Conservation (phyloP, 2,329 filamentous ascomycete species). For the Trichophyton equinum region DNA sequence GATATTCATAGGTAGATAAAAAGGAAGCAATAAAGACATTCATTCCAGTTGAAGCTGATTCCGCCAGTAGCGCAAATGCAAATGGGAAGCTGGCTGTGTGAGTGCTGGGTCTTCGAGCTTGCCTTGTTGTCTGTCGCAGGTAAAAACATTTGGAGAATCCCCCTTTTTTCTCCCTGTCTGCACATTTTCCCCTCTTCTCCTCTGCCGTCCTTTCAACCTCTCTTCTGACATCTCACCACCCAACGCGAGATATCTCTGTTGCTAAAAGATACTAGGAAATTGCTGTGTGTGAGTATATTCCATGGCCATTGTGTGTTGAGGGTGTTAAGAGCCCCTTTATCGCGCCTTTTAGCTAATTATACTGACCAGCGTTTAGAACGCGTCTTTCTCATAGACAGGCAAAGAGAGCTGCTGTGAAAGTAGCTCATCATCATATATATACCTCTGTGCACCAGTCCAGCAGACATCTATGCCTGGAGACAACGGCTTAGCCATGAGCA, state of each 20-base stretch:
- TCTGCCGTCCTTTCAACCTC: neutral
- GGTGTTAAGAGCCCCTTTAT: neutral
- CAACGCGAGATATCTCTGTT: neutral
- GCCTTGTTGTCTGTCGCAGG: neutral
- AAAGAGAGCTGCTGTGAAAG: neutral
- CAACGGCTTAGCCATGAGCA: neutral
- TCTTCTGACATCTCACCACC: neutral
- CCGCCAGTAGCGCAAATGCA: neutral
- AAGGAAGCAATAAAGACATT: neutral
- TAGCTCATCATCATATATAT: neutral
- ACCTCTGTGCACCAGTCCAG: too few relatives aligned
- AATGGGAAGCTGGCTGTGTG: neutral
- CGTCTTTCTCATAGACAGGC: neutral
- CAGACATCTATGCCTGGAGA: neutral
- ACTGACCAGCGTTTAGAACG: neutral
- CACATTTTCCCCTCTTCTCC: neutral
- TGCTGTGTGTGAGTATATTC: neutral
- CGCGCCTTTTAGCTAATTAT: neutral
- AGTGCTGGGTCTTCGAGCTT: neutral
- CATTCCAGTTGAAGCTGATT: neutral
- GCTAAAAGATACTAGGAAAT: neutral
- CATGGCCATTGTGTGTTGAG: neutral
- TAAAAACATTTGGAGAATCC: neutral
- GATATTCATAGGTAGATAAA: neutral
- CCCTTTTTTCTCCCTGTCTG: neutral